Evolutionary conservation across 2,329 filamentous ascomycete genomes (phyloP).

Genomic region (Fusarium temperatum): DNA sequence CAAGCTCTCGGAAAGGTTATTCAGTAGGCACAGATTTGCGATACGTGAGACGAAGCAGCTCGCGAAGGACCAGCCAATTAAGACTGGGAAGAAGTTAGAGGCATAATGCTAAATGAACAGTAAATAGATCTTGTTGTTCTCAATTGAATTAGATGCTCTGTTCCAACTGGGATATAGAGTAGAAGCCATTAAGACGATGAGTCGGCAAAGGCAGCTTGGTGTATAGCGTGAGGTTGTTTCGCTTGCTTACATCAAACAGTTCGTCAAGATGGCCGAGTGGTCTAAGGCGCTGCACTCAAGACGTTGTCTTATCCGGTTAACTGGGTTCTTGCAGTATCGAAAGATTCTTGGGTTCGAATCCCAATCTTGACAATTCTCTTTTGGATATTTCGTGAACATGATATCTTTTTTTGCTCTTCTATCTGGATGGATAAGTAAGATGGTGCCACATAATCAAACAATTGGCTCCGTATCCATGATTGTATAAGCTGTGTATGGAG

Average conservation of each 20-base stretch:
- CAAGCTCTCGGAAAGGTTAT: neutral
- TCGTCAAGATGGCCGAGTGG: neutral
- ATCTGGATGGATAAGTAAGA: too few species aligned
- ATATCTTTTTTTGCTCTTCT: neutral
- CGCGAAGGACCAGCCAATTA: rapidly evolving
- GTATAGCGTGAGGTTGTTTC: rapidly evolving
- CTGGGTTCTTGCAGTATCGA: neutral
- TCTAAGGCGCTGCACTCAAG: neutral
- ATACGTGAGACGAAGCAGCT: neutral
- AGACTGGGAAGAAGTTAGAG: neutral
- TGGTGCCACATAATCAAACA: too few species aligned
- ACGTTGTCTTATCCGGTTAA: neutral
- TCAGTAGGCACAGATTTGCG: neutral
- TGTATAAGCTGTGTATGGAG: neutral
- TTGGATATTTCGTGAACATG: rapidly evolving
- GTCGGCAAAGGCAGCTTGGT: rapidly evolving
- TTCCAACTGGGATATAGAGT: neutral
- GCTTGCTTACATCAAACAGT: neutral
- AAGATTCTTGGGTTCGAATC: neutral
- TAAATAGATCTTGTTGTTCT: neutral
- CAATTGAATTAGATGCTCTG: neutral
- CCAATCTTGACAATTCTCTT: neutral
- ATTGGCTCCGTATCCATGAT: neutral
- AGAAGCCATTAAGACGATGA: neutral
- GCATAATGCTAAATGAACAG: rapidly evolving